Percentiles rank a stretch among this genome's conserved stretches.
phyloP scores from a whole-genome alignment of 345 rosid species.

The Mallotus nudiflorus region DNA sequence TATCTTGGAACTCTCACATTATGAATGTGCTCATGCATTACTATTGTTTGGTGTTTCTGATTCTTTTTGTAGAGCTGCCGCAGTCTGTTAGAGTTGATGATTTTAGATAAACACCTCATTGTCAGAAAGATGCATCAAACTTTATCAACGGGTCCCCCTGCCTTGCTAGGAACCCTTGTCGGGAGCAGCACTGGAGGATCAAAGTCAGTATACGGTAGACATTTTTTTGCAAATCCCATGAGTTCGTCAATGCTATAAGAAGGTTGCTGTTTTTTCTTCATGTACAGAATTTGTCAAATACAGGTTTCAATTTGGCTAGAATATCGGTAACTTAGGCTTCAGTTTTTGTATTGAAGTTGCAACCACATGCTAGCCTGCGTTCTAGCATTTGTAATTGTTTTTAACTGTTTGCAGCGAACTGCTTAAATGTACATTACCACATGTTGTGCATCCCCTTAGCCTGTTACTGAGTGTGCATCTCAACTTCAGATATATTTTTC shows the following conservation, averaged over 20 bases:
- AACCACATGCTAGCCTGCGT: too few species aligned
- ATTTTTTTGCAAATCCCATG: slow-evolving; percentile 72
- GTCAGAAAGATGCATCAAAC: slow-evolving; percentile 67
- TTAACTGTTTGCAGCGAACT: too few species aligned
- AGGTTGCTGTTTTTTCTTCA: slow-evolving; percentile 3
- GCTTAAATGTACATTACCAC: too few species aligned
- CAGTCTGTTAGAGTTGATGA: slow-evolving; percentile 71
- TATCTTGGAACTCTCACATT: neutral
- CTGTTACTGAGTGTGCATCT: too few species aligned
- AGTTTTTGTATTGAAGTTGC: too few species aligned
- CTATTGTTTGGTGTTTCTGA: neutral
- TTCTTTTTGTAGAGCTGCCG: slow-evolving; percentile 56
- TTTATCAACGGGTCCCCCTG: slow-evolving; percentile 47
- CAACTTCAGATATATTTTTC: too few species aligned
- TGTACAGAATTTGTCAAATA: too few species aligned
- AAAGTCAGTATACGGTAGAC: slow-evolving; percentile 49
- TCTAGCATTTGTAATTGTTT: too few species aligned
- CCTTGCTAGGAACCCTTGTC: slow-evolving; percentile 46
- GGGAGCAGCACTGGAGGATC: slow-evolving; percentile 42
- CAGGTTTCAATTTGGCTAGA: neutral
- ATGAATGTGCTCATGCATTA: neutral
- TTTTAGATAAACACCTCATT: slow-evolving; percentile 60
- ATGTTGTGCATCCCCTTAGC: too few species aligned
- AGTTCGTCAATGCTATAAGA: slow-evolving; percentile 48
- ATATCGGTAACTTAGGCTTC: neutral